Conservation (phyloP, 1,284 basidiomycete genomes). For the Ganoderma meredithae region DNA sequence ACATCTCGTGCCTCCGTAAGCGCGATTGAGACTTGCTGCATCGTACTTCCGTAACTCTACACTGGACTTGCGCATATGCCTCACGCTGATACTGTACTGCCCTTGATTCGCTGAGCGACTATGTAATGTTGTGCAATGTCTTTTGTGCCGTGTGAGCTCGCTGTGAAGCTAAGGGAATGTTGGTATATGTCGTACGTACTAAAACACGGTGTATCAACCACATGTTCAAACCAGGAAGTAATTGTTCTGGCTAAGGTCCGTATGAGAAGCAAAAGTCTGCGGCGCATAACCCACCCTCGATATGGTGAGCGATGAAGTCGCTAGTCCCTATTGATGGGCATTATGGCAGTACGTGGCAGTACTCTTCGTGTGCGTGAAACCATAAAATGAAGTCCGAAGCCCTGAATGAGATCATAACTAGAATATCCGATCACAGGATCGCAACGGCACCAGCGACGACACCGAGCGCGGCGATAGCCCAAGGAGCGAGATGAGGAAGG, state of each 20-base stretch:
- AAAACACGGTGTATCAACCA: slow-evolving; percentile 23
- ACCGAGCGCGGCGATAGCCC: slow-evolving; percentile 35
- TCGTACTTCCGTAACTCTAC: background rate
- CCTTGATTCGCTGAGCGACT: too few species aligned
- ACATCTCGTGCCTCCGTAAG: background rate
- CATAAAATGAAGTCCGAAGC: slow-evolving; percentile 1
- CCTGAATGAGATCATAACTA: background rate
- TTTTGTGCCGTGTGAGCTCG: slow-evolving; percentile 3
- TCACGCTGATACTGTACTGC: background rate
- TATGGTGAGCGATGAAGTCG: background rate
- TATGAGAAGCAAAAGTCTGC: background rate
- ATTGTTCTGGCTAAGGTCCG: slow-evolving; percentile 23
- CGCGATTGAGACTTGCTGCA: background rate
- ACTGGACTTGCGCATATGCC: background rate
- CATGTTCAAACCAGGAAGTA: slow-evolving; percentile 21
- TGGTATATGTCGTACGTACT: slow-evolving; percentile 24
- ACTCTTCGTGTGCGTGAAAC: slow-evolving; percentile 16
- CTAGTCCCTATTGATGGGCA: slow-evolving; percentile 14
- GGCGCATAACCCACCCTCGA: background rate
- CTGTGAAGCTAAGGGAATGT: slow-evolving; percentile 16
- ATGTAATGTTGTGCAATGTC: background rate
- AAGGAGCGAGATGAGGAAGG: slow-evolving; percentile 32
- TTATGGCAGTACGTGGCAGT: slow-evolving; percentile 20
- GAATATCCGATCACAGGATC: slow-evolving; percentile 29
- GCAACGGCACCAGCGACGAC: slow-evolving; percentile 38